phyloP scores from a whole-genome alignment of 2,329 filamentous ascomycete genomes.

The Aureobasidium melanogenum region DNA sequence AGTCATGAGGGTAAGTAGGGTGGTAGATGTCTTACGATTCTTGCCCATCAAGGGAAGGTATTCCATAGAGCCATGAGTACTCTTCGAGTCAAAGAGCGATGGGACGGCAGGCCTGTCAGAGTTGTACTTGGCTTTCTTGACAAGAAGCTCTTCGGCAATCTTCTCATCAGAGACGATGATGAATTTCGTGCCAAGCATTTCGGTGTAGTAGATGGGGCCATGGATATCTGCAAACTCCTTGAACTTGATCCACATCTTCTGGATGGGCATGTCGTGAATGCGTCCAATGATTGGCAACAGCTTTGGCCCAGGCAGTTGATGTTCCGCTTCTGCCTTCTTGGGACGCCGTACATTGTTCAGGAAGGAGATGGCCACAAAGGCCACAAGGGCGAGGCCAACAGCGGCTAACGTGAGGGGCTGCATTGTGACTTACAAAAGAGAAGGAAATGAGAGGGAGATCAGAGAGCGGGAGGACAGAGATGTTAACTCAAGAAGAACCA shows the following conservation, averaged over 20 bases:
- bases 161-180: conserved; percentile 44
- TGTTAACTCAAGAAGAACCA: conserved; percentile 6
- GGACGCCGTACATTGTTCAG: conserved; percentile 26
- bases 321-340: conserved; percentile 26
- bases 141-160: conserved; percentile 44
- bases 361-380: conserved; percentile 28
- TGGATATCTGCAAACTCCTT: conserved; percentile 29
- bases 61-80: conserved; percentile 46
- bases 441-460: neutral
- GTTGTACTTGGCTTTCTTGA: conserved; percentile 44
- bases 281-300: conserved; percentile 29
- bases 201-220: conserved; percentile 26
- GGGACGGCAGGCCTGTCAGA: conserved; percentile 43
- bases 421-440: conserved; percentile 21
- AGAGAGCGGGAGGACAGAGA: conserved; percentile 3
- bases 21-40: conserved; percentile 36
- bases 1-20: neutral
- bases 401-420: conserved; percentile 32
- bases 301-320: conserved; percentile 32
- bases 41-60: conserved; percentile 49
- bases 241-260: conserved; percentile 48
- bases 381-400: conserved; percentile 28
- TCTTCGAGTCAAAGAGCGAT: conserved; percentile 47
- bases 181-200: conserved; percentile 33
- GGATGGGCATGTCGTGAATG: conserved; percentile 40